Conservation (phyloP, 352 stramenopile species). For the Phytophthora citricola region DNA sequence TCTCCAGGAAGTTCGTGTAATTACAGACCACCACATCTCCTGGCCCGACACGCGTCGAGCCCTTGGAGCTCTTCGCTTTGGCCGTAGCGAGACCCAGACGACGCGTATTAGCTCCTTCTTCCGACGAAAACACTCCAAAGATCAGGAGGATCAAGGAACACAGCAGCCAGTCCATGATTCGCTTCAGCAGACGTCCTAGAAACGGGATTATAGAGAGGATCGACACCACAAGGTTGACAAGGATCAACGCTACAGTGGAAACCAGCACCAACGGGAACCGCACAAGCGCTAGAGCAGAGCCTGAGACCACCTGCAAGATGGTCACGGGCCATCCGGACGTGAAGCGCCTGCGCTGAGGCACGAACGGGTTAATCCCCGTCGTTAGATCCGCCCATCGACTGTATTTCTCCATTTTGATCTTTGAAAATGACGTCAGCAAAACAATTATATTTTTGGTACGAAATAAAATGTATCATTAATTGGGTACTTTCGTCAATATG, state of each 20-base stretch:
- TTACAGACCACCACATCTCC: slow-evolving; percentile 84
- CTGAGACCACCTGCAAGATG: slow-evolving; percentile 50
- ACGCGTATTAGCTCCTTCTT: slow-evolving; percentile 76
- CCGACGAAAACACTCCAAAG: slow-evolving; percentile 69
- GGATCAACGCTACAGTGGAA: slow-evolving; percentile 41
- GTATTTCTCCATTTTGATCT: slow-evolving; percentile 82
- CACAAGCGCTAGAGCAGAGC: slow-evolving; percentile 54
- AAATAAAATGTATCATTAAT: neutral
- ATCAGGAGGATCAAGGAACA: slow-evolving; percentile 72
- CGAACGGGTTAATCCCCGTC: slow-evolving; percentile 89
- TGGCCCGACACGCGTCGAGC: slow-evolving; percentile 45
- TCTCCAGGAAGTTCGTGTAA: slow-evolving; percentile 82
- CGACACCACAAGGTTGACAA: slow-evolving; percentile 60
- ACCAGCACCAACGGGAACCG: slow-evolving; percentile 64
- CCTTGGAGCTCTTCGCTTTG: slow-evolving; percentile 33
- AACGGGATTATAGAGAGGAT: slow-evolving; percentile 70
- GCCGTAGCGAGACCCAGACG: slow-evolving; percentile 66
- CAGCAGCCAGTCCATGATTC: slow-evolving; percentile 73
- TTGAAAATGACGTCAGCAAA: neutral
- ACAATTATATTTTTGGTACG: neutral
- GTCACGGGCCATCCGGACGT: slow-evolving; percentile 48
- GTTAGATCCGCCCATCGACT: slow-evolving; percentile 85
- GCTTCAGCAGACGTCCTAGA: slow-evolving; percentile 72
- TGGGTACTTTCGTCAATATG: slow-evolving; percentile 6
- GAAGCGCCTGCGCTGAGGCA: slow-evolving; percentile 73